Base-by-base conservation (phyloP, 1,139 yeast genomes). In the Kurtzmaniella quercitrusa region DNA sequence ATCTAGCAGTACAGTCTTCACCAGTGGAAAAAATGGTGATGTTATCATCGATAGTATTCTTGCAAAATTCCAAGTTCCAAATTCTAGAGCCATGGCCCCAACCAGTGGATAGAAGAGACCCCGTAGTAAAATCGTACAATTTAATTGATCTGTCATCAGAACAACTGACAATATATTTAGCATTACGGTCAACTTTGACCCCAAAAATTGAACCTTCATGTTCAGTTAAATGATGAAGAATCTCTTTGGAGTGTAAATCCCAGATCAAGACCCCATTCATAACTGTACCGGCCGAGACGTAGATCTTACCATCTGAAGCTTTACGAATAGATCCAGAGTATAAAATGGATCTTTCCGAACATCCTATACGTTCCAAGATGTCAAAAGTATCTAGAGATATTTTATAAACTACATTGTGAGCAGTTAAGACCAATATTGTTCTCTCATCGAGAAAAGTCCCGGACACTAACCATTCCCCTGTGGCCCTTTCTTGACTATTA, bases 1-100 rank as follows among this genome's bases (percentile, higher is more conserved):
- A 58, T 50, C 97, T 75, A n/a, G 88, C 78, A 0, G 96, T 84
- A 54, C 94, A 81, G 62, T 93, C 98, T 60, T 93, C 98, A 9
- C 96, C 90, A 12, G 82, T 81, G 63, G 95, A 85, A 50, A 76
- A 62, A 2, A 77, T 57, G 23, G 78, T 67, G 1, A 84, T 57
- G 1, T 55, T 50, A 7, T 16, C 21, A 14, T 29, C 19, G 27
- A 16, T n/a, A 14, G 19, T 18, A n/a, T 63, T 62, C 3, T 53
- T 50, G 48, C 70, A 76, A 59, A 90, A 89, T 38, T 73, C 73
- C 43, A 93, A 69, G 38, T 77, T 78, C 98, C 98, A 93, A 38
- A 93, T 90, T 58, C 98, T 76, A 0, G 98, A 91, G 3, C 87
- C 85, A 59, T 93, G 98, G 14, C 98, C 98, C 97, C 98, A 93